Evolutionary conservation across 495 filamentous ascomycete genomes (phyloP), one percentile per base, ranked within the genome.

Genomic region (Pyrenula aspistea): DNA sequence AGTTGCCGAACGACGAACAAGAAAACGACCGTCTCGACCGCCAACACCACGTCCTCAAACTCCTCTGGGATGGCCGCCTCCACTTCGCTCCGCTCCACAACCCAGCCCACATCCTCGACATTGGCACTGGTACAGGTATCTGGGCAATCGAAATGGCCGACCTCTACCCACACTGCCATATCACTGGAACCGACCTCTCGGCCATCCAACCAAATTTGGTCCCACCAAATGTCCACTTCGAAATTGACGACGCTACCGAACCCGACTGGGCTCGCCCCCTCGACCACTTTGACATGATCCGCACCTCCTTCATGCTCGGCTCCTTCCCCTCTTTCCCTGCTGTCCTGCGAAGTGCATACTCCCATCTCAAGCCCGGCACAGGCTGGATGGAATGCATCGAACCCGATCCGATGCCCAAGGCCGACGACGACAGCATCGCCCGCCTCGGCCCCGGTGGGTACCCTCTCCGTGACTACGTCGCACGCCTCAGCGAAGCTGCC

Each of bases 61-160:
- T 79, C 53, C 59, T 79, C 52, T 77, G 80, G 60, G 65, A 75
- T 8, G 76, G 68, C 15, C 71, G 71, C 25, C 65, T 83, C 20
- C 81, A 80, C 65, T 74, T 84, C 59, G 77, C 85, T 0, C 85
- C 85, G 1, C 72, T 83, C 0, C 54, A 62, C n/a, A 65, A 79
- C 10, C 81, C 83, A 0, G 62, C 71, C 36, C 67, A 69, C 24
- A 79, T 89, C 15, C 73, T 91, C 1, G 87, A 89, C 61, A 76
- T 89, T 22, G 82, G 83, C 25, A 82, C 78, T 15, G 86, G 82
- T 4, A 87, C 84, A 10, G 87, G 87, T 2, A 88, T 83, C 56
- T 87, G 85, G 84, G 78, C 83, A 4, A 84, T 87, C 49, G 83
- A 84, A 61, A 73, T 83, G 75, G 71, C 65, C 78, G 67, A 67